Percentiles rank a stretch among this genome's conserved stretches.
Evolutionary conservation across 2,329 filamentous ascomycete genomes (phyloP).

Genomic region (Aspergillus costaricaensis): DNA sequence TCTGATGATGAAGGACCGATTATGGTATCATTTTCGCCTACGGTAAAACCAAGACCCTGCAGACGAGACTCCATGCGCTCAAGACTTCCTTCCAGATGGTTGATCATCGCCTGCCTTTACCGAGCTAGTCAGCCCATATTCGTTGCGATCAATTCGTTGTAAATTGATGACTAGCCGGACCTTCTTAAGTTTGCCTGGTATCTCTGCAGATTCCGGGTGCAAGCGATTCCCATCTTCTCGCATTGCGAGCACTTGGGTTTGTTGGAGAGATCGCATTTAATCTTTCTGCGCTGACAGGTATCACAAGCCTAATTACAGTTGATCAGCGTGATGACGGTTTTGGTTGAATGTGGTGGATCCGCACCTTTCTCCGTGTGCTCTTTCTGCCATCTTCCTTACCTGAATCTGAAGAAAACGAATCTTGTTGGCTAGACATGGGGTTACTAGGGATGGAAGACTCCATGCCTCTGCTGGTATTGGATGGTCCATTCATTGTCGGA

Average conservation of each 20-base stretch:
- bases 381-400: background rate
- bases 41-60: conserved; percentile 15
- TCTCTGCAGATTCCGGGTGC: conserved; percentile 3
- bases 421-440: background rate
- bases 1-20: background rate
- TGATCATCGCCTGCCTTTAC: conserved; percentile 18
- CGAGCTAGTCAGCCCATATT: background rate
- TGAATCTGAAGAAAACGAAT: background rate
- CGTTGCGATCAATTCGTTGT: background rate
- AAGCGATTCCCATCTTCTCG: background rate
- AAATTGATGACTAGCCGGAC: background rate
- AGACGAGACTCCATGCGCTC: conserved; percentile 19
- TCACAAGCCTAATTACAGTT: background rate
- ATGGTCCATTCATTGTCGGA: background rate
- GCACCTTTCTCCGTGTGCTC: background rate
- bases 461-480: background rate
- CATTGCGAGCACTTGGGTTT: conserved; percentile 3
- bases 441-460: background rate
- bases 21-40: background rate
- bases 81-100: conserved; percentile 20
- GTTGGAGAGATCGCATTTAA: background rate
- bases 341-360: background rate
- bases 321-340: background rate
- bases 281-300: conserved; percentile 7
- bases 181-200: conserved; percentile 2